Evolutionary conservation across 140 eudicot genomes (phyloP).

Genomic region (Oenanthe javanica): DNA sequence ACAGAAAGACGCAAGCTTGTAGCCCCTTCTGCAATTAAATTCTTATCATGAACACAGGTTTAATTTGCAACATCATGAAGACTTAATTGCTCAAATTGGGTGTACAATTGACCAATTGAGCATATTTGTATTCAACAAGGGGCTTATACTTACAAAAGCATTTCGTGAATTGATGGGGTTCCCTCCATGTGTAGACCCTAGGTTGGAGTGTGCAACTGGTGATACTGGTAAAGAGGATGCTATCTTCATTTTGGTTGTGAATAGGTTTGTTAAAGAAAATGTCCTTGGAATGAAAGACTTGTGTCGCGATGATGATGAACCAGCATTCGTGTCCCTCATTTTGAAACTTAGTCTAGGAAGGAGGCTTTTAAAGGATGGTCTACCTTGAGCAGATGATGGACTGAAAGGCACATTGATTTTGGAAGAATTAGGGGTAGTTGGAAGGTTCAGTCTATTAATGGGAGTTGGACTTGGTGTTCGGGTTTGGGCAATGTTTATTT

Average conservation of each 20-base stretch:
- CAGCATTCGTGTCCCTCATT: constrained; percentile 49
- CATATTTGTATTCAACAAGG: neutral
- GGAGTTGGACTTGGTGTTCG: constrained; percentile 49
- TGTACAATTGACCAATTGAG: neutral
- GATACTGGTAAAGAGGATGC: constrained; percentile 72
- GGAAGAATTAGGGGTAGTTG: constrained; percentile 53
- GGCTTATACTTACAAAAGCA: constrained; percentile 26
- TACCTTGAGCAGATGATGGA: constrained; percentile 44
- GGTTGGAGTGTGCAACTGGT: constrained; percentile 85
- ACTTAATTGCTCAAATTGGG: neutral
- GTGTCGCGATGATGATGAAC: constrained; percentile 38
- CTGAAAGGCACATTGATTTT: constrained; percentile 37
- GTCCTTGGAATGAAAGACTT: constrained; percentile 49
- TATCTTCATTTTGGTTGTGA: constrained; percentile 41
- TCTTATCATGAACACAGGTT: neutral
- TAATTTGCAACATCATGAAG: neutral
- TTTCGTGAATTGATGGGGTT: constrained; percentile 27
- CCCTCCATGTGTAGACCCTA: constrained; percentile 84
- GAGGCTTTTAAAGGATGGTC: constrained; percentile 56
- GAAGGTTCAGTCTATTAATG: constrained; percentile 54
- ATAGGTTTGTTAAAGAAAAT: constrained; percentile 51
- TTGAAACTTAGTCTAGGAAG: constrained; percentile 76
- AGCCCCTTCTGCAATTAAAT: neutral
- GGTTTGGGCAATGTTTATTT: constrained; percentile 45
- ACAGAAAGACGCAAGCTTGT: neutral